phyloP scores from a whole-genome alignment of 1,139 yeast genomes.

The Magnusiomyces tetraspermus region DNA sequence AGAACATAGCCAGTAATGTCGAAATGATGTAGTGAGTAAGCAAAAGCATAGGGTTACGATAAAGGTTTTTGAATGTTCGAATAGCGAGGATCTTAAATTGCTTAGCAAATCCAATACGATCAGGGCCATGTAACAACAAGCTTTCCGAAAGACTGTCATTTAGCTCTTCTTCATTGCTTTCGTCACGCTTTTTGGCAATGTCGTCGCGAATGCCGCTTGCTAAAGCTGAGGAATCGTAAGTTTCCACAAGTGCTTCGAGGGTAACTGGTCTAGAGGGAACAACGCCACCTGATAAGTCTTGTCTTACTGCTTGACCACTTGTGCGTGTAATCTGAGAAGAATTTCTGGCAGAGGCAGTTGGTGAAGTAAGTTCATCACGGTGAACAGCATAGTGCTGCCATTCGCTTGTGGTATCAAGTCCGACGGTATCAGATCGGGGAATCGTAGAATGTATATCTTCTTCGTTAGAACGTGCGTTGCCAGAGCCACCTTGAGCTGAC shows the following conservation, averaged over 20 bases:
- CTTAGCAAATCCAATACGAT: constrained; percentile 47
- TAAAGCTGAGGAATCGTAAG: constrained; percentile 42
- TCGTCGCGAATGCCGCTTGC: constrained; percentile 43
- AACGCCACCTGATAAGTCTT: neutral
- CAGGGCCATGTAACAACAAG: constrained; percentile 14
- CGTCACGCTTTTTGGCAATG: constrained; percentile 29
- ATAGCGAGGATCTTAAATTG: constrained; percentile 68
- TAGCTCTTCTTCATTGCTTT: constrained; percentile 24
- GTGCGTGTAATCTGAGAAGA: neutral
- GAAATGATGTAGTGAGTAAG: constrained; percentile 77
- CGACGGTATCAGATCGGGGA: constrained; percentile 16
- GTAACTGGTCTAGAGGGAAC: constrained; percentile 8
- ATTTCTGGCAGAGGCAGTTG: constrained; percentile 2
- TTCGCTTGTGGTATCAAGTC: constrained; percentile 51
- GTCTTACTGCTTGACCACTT: neutral
- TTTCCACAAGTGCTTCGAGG: constrained; percentile 28
- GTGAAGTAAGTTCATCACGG: constrained; percentile 47
- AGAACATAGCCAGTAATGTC: constrained; percentile 63
- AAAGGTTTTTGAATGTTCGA: constrained; percentile 82
- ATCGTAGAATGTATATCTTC: constrained; percentile 34
- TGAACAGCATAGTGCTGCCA: constrained; percentile 90
- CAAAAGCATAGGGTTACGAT: constrained; percentile 80
- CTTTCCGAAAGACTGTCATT: constrained; percentile 21
- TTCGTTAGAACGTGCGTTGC: constrained; percentile 23
- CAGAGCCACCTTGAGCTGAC: neutral